Conservation (phyloP, 768 basidiomycete genomes). For the Boletellus ananiceps region DNA sequence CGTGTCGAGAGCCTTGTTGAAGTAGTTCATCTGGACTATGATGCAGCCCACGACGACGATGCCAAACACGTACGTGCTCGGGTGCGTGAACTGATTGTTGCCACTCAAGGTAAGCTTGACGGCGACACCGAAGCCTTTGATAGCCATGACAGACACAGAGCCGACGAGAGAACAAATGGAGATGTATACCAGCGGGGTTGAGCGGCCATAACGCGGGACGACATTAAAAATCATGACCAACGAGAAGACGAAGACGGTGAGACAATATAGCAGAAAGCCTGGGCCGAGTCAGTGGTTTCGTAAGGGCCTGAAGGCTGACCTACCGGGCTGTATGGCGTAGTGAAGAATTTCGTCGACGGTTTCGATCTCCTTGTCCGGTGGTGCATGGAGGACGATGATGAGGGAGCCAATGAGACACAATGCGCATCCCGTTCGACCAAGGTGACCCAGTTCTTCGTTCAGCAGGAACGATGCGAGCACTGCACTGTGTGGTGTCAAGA, state of each 20-base stretch:
- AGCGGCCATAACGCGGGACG: conserved; percentile 80
- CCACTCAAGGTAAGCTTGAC: conserved; percentile 91
- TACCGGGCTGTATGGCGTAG: conserved; percentile 93
- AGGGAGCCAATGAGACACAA: conserved; percentile 83
- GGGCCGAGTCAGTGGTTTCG: conserved; percentile 9
- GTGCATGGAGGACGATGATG: conserved; percentile 94
- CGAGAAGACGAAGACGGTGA: conserved; percentile 76
- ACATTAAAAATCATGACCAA: conserved; percentile 84
- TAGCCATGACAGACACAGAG: conserved; percentile 96
- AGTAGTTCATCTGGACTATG: conserved; percentile 91
- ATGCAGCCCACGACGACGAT: conserved; percentile 81
- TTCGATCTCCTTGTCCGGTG: conserved; percentile 87
- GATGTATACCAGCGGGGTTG: conserved; percentile 87
- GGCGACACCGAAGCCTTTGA: conserved; percentile 97
- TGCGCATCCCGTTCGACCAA: conserved; percentile 84
- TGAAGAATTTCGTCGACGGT: conserved; percentile 92
- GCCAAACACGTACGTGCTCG: conserved; percentile 95
- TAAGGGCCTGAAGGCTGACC: conserved; percentile 16
- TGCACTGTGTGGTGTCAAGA: conserved; percentile 51
- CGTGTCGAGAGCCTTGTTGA: conserved; percentile 96
- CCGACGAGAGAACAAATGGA: conserved; percentile 96
- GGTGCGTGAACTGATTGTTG: conserved; percentile 91
- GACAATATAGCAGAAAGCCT: conserved; percentile 92
- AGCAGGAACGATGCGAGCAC: conserved; percentile 91
- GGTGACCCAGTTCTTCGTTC: conserved; percentile 88